These are phyloP conservation scores for Solanum verrucosum DNA, from an alignment of 257 asterid genomes.

Conservation along the genomic window DNA sequence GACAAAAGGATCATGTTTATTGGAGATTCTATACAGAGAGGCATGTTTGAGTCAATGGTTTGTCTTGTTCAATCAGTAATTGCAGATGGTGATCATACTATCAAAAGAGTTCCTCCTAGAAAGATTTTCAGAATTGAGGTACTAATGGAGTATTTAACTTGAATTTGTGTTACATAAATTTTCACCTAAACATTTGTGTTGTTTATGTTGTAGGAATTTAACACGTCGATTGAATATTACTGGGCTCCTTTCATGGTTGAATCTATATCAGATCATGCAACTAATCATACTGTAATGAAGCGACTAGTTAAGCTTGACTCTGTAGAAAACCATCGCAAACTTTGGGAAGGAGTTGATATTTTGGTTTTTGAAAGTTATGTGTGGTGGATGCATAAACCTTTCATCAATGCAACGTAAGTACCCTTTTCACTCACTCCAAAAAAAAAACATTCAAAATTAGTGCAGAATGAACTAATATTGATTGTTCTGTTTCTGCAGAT, in stretches of 20 bases:
- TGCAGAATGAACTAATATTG: neutral
- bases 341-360: conserved; percentile 71
- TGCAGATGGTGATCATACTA: conserved; percentile 41
- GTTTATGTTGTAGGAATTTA: conserved; percentile 42
- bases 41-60: conserved; percentile 92
- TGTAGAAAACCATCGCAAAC: conserved; percentile 49
- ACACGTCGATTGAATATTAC: conserved; percentile 77
- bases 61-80: conserved; percentile 64
- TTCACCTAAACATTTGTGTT: neutral
- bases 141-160: neutral
- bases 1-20: conserved; percentile 79
- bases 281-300: conserved; percentile 56
- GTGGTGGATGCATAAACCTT: conserved; percentile 95
- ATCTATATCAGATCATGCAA: conserved; percentile 81
- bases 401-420: conserved; percentile 67
- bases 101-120: conserved; percentile 60
- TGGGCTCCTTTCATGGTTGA: conserved; percentile 95
- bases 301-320: conserved; percentile 75
- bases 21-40: conserved; percentile 88
- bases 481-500: conserved; percentile 22
- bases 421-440: neutral
- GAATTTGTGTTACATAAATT: neutral
- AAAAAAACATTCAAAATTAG: neutral
- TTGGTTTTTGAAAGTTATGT: conserved; percentile 80
- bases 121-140: conserved; percentile 75